A percentile compares a stretch with the other conserved stretches of the same genome.
Evolutionary conservation across 305 asterid species (phyloP).

Genomic region (Rubia peregrina): DNA sequence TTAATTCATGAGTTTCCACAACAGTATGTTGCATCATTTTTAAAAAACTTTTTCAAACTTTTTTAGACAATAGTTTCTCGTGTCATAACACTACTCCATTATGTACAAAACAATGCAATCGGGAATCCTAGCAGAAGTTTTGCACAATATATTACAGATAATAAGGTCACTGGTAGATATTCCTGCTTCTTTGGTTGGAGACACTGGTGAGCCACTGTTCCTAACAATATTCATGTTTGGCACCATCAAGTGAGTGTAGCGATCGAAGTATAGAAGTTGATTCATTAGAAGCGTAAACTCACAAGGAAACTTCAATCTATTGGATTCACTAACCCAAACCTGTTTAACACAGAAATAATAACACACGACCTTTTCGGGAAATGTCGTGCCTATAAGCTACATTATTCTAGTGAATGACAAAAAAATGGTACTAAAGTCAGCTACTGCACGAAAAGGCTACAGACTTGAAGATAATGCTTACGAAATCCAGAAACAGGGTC

Average conservation of each 20-base stretch:
- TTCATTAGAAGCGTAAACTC: constrained; percentile 97
- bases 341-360: constrained; percentile 16
- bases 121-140: background rate
- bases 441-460: background rate
- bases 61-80: background rate
- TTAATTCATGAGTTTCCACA: background rate
- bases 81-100: background rate
- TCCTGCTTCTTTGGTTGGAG: constrained; percentile 7
- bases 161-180: too few species aligned
- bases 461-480: constrained; percentile 24
- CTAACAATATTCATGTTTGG: constrained; percentile 91
- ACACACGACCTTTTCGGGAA: background rate
- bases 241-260: constrained; percentile 81
- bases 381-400: too few species aligned
- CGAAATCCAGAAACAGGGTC: constrained; percentile 89
- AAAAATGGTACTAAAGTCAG: background rate
- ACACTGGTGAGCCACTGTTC: background rate
- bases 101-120: background rate
- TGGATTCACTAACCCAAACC: constrained; percentile 95
- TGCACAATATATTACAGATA: background rate
- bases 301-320: constrained; percentile 87
- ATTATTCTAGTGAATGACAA: background rate
- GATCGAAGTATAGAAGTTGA: constrained; percentile 92
- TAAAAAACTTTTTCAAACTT: background rate
- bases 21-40: background rate